These are phyloP conservation scores for Scheffersomyces illinoinensis DNA, from an alignment of 1,139 yeast species.

Conservation along the genomic window DNA sequence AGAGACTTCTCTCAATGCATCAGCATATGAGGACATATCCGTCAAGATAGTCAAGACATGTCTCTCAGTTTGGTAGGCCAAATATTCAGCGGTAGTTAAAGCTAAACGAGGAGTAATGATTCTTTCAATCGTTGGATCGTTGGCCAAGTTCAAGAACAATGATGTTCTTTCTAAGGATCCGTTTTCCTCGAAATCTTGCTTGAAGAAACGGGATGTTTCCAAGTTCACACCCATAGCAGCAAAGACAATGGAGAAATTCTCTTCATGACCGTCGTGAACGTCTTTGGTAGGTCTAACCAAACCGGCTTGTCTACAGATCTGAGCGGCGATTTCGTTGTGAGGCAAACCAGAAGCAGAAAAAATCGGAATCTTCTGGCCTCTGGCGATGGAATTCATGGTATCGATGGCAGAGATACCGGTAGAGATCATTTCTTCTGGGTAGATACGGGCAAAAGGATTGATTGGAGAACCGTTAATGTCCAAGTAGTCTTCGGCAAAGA, in stretches of 20 bases:
- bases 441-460: slow-evolving; percentile 96
- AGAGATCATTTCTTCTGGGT: slow-evolving; percentile 99
- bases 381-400: slow-evolving; percentile 98
- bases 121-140: slow-evolving; percentile 99
- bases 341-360: slow-evolving; percentile 99
- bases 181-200: slow-evolving; percentile 98
- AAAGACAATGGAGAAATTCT: slow-evolving; percentile 96
- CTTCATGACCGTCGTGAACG: slow-evolving; percentile 99
- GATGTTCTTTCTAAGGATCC: slow-evolving; percentile 98
- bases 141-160: slow-evolving; percentile 93
- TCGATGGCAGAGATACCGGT: slow-evolving; percentile 98
- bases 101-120: slow-evolving; percentile 99
- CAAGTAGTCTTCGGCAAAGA: slow-evolving; percentile 95
- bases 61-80: slow-evolving; percentile 98
- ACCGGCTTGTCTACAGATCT: slow-evolving; percentile 99
- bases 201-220: slow-evolving; percentile 91
- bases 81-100: slow-evolving; percentile 97
- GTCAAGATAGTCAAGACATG: slow-evolving; percentile 97
- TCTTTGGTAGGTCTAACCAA: slow-evolving; percentile 98
- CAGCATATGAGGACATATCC: slow-evolving; percentile 99
- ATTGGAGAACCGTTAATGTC: slow-evolving; percentile 99
- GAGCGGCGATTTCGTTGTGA: slow-evolving; percentile 99
- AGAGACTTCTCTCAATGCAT: slow-evolving; percentile 98
- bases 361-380: slow-evolving; percentile 99
- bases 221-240: slow-evolving; percentile 98